Evolutionary conservation across 805 yeast genomes (phyloP).

Genomic region (Monosporozyma servazzii): DNA sequence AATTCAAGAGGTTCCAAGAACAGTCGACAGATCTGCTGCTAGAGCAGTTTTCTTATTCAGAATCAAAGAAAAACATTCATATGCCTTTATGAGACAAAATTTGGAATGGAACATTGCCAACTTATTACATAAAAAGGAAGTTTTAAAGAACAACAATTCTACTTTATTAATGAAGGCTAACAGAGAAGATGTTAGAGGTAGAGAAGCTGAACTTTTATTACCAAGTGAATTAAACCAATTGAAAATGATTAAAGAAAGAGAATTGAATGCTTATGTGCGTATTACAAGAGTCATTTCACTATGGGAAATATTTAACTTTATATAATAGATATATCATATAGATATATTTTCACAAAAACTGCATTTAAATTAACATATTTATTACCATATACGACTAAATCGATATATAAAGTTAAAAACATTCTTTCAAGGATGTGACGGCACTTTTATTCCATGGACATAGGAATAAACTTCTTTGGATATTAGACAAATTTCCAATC

Average conservation of each 20-base stretch:
- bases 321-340: not conserved
- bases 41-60: constrained; percentile 79
- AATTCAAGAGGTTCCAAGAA: constrained; percentile 87
- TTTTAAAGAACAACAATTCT: constrained; percentile 48
- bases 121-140: constrained; percentile 44
- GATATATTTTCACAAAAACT: not conserved
- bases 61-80: constrained; percentile 47
- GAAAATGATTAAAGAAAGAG: constrained; percentile 48
- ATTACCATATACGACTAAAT: not conserved
- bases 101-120: constrained; percentile 38
- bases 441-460: constrained; percentile 43
- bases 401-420: constrained; percentile 16
- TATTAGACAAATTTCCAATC: constrained; percentile 40
- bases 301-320: constrained; percentile 43
- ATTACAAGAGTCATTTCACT: constrained; percentile 46
- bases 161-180: constrained; percentile 70
- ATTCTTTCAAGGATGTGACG: constrained; percentile 20
- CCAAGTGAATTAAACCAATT: constrained; percentile 70
- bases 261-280: constrained; percentile 45
- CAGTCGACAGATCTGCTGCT: constrained; percentile 84
- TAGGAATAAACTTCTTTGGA: constrained; percentile 62
- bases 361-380: not conserved
- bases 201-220: constrained; percentile 63
- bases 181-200: constrained; percentile 83
- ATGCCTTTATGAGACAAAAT: constrained; percentile 39